phyloP scores from a whole-genome alignment of 179 eudicot species.

The Patellifolia procumbens region DNA sequence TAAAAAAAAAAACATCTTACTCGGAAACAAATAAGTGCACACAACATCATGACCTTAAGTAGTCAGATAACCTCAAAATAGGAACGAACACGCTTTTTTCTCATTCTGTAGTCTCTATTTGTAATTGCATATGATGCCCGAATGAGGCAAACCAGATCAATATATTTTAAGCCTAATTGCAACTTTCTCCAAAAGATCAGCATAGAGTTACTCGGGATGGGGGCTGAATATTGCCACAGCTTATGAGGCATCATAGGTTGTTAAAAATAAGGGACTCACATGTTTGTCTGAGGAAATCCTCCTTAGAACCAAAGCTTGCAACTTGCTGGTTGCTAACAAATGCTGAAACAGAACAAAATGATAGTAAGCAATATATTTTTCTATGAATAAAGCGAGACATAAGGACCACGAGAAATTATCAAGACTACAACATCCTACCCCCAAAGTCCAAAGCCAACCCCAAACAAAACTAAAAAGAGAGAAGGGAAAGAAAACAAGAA shows the following conservation, averaged over 20 bases:
- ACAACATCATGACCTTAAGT: not conserved
- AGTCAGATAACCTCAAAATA: not conserved
- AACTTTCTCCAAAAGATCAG: not conserved
- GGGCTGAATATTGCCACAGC: not conserved
- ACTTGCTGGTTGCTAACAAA: slow-evolving; percentile 54
- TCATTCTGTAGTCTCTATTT: not conserved
- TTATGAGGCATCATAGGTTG: not conserved
- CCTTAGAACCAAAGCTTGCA: slow-evolving; percentile 56
- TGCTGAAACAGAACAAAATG: slow-evolving; percentile 46
- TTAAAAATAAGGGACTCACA: slow-evolving; percentile 41
- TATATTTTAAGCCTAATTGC: not conserved
- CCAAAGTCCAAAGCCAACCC: no score
- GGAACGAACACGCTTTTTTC: not conserved
- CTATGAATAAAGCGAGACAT: not conserved
- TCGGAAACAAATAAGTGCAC: not conserved
- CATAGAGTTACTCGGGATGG: not conserved
- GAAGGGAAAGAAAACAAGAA: not conserved
- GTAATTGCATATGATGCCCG: not conserved
- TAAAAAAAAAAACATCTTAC: no score
- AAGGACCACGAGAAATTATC: not conserved
- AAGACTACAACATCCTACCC: no score
- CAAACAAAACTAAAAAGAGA: not conserved
- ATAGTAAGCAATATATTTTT: slow-evolving; percentile 13
- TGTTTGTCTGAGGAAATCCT: slow-evolving; percentile 67
- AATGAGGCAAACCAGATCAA: not conserved